phyloP scores from a whole-genome alignment of 495 filamentous ascomycete species.

The Penicillium coprophilum region DNA sequence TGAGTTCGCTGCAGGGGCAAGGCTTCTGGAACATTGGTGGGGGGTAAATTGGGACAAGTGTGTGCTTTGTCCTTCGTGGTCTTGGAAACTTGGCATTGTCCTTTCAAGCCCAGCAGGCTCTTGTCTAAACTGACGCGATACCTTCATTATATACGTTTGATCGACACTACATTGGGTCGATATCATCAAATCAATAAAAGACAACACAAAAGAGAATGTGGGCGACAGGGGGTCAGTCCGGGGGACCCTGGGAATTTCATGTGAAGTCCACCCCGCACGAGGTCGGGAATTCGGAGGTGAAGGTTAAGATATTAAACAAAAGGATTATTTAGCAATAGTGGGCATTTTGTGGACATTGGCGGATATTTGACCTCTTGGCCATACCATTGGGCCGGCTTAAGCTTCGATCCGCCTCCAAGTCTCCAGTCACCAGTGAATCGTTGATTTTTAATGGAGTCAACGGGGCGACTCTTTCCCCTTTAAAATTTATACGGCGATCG shows the following conservation, averaged over 20 bases:
- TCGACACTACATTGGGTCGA: not conserved
- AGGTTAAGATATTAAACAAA: too few species aligned
- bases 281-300: too few species aligned
- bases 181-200: not conserved
- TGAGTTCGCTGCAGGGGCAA: constrained; percentile 18
- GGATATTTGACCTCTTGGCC: constrained; percentile 10
- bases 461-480: not conserved
- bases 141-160: not conserved
- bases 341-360: constrained; percentile 6
- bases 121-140: not conserved
- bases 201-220: not conserved
- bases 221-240: not conserved
- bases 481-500: not conserved
- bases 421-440: not conserved
- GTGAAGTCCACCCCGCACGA: not conserved
- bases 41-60: not conserved
- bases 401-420: constrained; percentile 12
- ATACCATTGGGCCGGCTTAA: constrained; percentile 18
- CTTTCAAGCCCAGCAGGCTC: not conserved
- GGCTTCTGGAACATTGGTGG: constrained; percentile 24
- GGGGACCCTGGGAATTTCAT: not conserved
- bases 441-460: not conserved
- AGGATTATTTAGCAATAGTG: constrained; percentile 17
- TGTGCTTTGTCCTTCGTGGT: not conserved
- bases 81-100: not conserved